A percentile compares a stretch with the other conserved stretches of the same genome.
These are phyloP conservation scores for Phytophthora agathidicida DNA, from an alignment of 352 stramenopile genomes.

Conservation along the genomic window DNA sequence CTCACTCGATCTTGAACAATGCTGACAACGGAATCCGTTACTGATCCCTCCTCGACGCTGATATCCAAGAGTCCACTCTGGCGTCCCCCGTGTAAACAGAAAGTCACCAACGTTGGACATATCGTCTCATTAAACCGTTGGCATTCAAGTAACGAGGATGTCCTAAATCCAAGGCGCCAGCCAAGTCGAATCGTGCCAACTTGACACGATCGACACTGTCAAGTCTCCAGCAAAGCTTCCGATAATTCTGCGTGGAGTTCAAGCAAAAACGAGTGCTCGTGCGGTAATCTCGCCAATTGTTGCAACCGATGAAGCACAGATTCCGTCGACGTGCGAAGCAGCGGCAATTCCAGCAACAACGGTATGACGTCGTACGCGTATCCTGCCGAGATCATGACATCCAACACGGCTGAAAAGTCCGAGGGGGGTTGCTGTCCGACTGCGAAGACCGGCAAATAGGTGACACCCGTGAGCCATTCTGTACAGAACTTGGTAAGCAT, in stretches of 20 bases:
- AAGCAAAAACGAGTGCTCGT: conserved; percentile 6
- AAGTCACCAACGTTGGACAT: too few species aligned
- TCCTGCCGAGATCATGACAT: conserved; percentile 10
- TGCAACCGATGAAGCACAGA: conserved; percentile 20
- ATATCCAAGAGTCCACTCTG: too few species aligned
- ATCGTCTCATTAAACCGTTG: too few species aligned
- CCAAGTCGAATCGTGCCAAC: too few species aligned
- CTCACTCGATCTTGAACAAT: too few species aligned
- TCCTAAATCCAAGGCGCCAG: too few species aligned
- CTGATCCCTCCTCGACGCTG: too few species aligned
- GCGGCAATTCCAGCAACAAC: conserved; percentile 22
- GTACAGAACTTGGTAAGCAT: conserved; percentile 27
- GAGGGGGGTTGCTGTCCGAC: not conserved
- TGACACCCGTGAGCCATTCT: conserved; percentile 8
- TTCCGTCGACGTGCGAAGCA: conserved; percentile 4
- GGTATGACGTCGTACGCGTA: conserved; percentile 26
- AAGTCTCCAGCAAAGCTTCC: conserved; percentile 2
- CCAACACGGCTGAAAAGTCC: conserved; percentile 2
- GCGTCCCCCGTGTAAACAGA: too few species aligned
- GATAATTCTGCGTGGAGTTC: conserved; percentile 18
- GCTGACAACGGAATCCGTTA: too few species aligned
- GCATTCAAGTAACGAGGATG: too few species aligned
- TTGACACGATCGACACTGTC: too few species aligned
- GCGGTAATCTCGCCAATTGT: conserved; percentile 1
- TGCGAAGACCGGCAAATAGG: not conserved